phyloP scores from a whole-genome alignment of 257 asterid genomes.

The Eucommia ulmoides region DNA sequence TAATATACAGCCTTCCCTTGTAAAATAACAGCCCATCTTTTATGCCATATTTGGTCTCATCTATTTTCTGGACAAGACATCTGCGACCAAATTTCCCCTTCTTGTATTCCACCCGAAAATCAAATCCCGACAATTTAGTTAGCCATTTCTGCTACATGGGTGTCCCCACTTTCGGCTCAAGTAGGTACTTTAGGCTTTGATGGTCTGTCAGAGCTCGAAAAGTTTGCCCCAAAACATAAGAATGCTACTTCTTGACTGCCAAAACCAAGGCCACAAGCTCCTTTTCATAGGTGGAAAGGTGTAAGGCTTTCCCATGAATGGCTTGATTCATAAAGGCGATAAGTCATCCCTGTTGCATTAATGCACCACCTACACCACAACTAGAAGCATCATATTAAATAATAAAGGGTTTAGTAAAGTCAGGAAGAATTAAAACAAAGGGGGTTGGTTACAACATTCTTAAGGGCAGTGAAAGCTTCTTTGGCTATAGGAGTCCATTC shows the following conservation, averaged over 20 bases:
- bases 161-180: not conserved
- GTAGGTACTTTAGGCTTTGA: not conserved
- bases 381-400: not conserved
- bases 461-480: not conserved
- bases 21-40: not conserved
- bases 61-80: conserved; percentile 4
- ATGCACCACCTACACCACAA: not conserved
- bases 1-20: not conserved
- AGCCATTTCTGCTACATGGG: conserved; percentile 1
- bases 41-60: not conserved
- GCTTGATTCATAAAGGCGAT: not conserved
- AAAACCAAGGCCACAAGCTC: not conserved
- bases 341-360: not conserved
- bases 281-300: not conserved
- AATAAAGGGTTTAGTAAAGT: not conserved
- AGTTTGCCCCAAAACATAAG: not conserved
- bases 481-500: not conserved
- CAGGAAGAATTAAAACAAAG: not conserved
- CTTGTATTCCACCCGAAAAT: conserved; percentile 1
- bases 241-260: not conserved
- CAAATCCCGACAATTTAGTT: conserved; percentile 1
- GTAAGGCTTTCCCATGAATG: too few relatives aligned
- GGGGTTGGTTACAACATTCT: not conserved
- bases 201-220: not conserved
- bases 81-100: not conserved